A percentile compares a stretch with the other conserved stretches of the same genome.
Conservation (phyloP, 192 early-diverging fungal species). For the Pilobolus umbonatus region DNA sequence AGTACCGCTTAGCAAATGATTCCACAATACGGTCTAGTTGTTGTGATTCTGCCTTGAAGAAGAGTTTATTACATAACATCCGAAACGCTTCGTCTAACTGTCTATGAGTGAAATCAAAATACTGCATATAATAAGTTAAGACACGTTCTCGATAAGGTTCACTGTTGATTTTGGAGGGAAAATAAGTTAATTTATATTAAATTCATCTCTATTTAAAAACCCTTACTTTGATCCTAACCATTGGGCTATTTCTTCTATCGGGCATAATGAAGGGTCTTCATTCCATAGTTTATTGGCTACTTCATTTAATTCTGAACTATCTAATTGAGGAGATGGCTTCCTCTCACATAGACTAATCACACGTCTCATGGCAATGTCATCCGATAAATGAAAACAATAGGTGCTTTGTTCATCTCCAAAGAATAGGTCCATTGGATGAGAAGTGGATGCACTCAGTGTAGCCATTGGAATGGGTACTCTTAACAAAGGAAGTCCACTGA, state of each 20-base stretch:
- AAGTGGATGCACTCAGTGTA: no score
- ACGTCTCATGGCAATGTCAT: no score
- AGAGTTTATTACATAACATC: constrained; percentile 64
- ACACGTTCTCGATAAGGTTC: no score
- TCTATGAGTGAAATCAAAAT: constrained; percentile 66
- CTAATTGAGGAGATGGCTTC: no score
- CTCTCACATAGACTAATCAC: no score
- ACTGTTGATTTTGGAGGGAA: no score
- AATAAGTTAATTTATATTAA: constrained; percentile 2
- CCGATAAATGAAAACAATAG: no score
- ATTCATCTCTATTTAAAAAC: not conserved
- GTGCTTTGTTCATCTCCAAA: no score
- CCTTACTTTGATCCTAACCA: constrained; percentile 43
- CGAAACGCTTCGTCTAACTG: constrained; percentile 67
- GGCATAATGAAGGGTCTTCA: constrained; percentile 38
- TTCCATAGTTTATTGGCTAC: constrained; percentile 15
- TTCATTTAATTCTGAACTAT: no score
- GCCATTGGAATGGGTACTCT: no score
- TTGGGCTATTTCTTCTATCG: constrained; percentile 39
- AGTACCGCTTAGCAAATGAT: constrained; percentile 74
- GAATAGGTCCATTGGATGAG: no score
- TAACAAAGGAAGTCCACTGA: no score
- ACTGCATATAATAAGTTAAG: constrained; percentile 65
- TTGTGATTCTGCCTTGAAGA: constrained; percentile 88
- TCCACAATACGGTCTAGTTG: constrained; percentile 82